Base-by-base conservation (phyloP, 495 filamentous ascomycete species). In the Podospora pseudopauciseta region DNA sequence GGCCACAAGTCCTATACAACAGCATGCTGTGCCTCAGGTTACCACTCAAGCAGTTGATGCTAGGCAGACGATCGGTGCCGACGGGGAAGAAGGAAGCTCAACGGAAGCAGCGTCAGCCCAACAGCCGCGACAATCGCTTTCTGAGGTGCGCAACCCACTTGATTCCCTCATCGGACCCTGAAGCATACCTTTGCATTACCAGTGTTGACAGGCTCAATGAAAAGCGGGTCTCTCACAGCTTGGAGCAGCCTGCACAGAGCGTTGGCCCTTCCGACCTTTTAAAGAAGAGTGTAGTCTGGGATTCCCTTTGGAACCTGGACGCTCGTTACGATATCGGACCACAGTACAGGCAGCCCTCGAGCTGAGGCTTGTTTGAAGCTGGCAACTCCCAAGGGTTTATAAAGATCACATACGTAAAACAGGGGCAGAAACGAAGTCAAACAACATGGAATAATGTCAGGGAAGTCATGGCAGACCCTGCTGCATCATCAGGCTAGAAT, bases 301-400 rank as follows among this genome's bases (percentile, higher is more conserved):
- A 85, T 69, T 79, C 80, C 18, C 77, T 87, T n/a, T 87, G 85
- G 84, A 81, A 75, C 54, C 58, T 85, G 49, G 83, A 86, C 68
- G 74, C 82, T 19, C 78, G 73, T 61, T 81, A 80, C 69, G 80
- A 77, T 16, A 76, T 74, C 55, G 76, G 73, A 27, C 75, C 71
- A 56, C 72, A 57, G 27, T 58, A 56, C 0, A 49, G 39, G 39
- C 15, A 49, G 15, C 13, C 39, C 39, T 49, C 0, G 15, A 49
- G 56, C n/a, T 1, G 6, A 18, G n/a, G 55, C 26, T 6, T 59
- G 56, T 6, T 59, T 18, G n/a, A 6, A 18, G 0, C 9, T 18
- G 20, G 19, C 4, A 18, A 20, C 20, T 13, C 39, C 39, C 39
- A 11, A 1, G 18, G 16, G 26, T 23, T 23, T 23, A 23, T 32